Evolutionary conservation across 345 rosid species (phyloP).

Genomic region (Nasturtium officinale): DNA sequence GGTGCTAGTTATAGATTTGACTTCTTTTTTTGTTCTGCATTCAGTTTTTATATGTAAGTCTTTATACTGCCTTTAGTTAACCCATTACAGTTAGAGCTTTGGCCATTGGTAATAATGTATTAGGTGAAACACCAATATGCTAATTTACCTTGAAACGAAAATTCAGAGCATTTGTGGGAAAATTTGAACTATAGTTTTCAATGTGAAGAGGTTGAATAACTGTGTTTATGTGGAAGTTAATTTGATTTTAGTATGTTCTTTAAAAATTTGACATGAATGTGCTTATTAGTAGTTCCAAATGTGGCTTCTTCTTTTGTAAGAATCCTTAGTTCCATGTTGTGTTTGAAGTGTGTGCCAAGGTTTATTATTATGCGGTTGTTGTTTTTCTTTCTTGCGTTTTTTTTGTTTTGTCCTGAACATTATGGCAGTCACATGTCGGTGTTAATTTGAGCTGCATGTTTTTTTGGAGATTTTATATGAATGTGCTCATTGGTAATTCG

Average conservation of each 20-base stretch:
- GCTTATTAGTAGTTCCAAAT: not conserved
- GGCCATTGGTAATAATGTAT: not conserved
- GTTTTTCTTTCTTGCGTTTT: not conserved
- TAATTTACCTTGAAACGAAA: no score
- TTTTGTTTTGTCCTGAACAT: not conserved
- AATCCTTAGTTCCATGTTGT: not conserved
- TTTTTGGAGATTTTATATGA: not conserved
- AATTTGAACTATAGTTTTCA: no score
- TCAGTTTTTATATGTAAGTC: not conserved
- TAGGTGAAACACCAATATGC: no score
- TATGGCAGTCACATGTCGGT: not conserved
- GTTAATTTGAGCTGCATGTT: not conserved
- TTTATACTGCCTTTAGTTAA: not conserved
- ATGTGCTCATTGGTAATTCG: not conserved
- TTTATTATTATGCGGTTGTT: not conserved
- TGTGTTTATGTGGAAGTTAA: not conserved
- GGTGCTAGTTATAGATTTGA: not conserved
- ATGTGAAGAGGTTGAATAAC: not conserved
- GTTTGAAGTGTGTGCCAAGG: not conserved
- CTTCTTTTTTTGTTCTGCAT: not conserved
- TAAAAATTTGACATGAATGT: not conserved
- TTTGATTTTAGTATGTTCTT: not conserved
- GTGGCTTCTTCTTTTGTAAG: not conserved
- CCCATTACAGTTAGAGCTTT: not conserved
- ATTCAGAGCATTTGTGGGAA: no score